Conservation (phyloP, 305 asterid genomes). For the Fraxinus dipetala region DNA sequence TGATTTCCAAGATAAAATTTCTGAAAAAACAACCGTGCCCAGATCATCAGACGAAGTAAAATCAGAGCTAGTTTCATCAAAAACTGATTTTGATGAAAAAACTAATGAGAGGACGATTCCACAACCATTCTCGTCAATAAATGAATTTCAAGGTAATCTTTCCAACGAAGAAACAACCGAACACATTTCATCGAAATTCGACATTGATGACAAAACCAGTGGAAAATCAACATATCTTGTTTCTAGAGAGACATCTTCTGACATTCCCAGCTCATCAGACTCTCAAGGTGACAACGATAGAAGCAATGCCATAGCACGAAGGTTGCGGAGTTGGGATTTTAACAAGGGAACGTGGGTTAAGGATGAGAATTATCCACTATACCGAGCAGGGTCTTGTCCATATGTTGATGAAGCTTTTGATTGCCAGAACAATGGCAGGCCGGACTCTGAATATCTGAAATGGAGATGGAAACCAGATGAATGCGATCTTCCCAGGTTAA, state of each 20-base stretch:
- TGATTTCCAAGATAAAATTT: conserved; percentile 11
- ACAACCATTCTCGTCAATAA: not conserved
- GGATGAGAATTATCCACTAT: conserved; percentile 73
- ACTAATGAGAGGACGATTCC: not conserved
- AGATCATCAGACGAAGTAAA: conserved; percentile 22
- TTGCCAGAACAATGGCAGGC: conserved; percentile 84
- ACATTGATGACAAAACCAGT: conserved; percentile 4
- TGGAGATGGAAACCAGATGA: conserved; percentile 93
- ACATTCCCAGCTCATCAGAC: conserved; percentile 23
- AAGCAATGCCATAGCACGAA: conserved; percentile 25
- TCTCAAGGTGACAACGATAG: conserved; percentile 3
- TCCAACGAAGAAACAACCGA: conserved; percentile 4
- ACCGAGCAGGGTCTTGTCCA: conserved; percentile 71
- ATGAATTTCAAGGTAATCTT: not conserved
- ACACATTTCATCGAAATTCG: not conserved
- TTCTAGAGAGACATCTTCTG: conserved; percentile 1
- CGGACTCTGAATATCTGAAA: conserved; percentile 62
- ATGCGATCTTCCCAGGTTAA: conserved; percentile 83
- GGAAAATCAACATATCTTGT: conserved; percentile 6
- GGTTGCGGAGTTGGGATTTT: conserved; percentile 53
- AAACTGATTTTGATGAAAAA: conserved; percentile 30
- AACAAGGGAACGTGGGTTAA: conserved; percentile 76
- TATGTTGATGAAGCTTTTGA: conserved; percentile 85
- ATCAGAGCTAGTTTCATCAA: conserved; percentile 24
- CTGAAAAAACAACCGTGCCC: conserved; percentile 20